These are phyloP conservation scores for Penicillium sp. DNA, from an alignment of 2,329 filamentous ascomycete species.

Conservation along the genomic window DNA sequence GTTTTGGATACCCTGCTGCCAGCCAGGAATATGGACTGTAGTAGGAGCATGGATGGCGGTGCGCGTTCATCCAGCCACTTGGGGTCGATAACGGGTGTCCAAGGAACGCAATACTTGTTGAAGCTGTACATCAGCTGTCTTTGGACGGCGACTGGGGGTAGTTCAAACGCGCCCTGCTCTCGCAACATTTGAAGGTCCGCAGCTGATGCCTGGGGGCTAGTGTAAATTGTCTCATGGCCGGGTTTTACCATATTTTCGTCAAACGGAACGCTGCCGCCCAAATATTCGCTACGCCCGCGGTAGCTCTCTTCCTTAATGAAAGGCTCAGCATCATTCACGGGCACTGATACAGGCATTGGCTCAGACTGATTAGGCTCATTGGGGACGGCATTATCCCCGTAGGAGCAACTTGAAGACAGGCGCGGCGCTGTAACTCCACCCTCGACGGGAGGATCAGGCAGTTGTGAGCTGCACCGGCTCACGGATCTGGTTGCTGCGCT, in stretches of 20 bases:
- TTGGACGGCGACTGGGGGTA: conserved; percentile 28
- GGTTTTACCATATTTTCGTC: conserved; percentile 30
- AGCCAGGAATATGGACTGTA: conserved; percentile 40
- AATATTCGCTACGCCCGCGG: conserved; percentile 25
- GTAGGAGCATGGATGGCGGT: conserved; percentile 25
- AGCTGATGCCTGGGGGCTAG: conserved; percentile 18
- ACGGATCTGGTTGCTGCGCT: conserved; percentile 13
- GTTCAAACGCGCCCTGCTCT: conserved; percentile 23
- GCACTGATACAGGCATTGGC: background rate
- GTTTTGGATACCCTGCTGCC: conserved; percentile 38
- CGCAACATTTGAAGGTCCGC: conserved; percentile 23
- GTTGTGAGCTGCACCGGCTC: conserved; percentile 21
- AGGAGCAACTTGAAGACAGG: conserved; percentile 6
- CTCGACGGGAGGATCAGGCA: conserved; percentile 13
- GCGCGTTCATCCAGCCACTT: conserved; percentile 36
- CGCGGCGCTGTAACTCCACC: conserved; percentile 2
- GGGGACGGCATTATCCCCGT: conserved; percentile 1
- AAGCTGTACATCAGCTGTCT: conserved; percentile 40
- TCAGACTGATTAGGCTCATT: background rate
- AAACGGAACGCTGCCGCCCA: conserved; percentile 25
- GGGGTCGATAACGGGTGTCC: conserved; percentile 42
- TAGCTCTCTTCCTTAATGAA: conserved; percentile 28
- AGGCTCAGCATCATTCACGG: conserved; percentile 14
- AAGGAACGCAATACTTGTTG: conserved; percentile 39
- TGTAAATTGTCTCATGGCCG: conserved; percentile 22